These are phyloP conservation scores for Claviceps sp. DNA, from an alignment of 2,329 filamentous ascomycete species.

Conservation along the genomic window DNA sequence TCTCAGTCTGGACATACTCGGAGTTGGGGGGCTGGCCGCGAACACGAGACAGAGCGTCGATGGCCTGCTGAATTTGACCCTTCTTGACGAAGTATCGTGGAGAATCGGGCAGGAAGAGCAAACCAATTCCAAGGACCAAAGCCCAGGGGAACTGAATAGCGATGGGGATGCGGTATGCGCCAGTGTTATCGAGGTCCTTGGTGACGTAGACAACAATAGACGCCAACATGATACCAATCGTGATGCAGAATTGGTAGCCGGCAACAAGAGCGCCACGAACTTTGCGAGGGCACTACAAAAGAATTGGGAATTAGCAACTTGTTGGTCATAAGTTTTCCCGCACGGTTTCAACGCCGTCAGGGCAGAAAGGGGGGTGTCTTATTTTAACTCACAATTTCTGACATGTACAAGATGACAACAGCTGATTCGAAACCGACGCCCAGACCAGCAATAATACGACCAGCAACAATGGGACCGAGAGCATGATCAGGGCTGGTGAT, in stretches of 20 bases:
- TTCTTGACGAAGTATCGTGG: constrained; percentile 78
- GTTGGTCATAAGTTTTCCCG: background rate
- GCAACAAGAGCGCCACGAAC: constrained; percentile 68
- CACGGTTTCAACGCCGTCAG: no score
- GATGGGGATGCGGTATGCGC: constrained; percentile 71
- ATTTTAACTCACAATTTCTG: constrained; percentile 47
- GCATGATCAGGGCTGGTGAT: constrained; percentile 30
- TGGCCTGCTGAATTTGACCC: constrained; percentile 53
- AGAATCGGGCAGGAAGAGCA: constrained; percentile 70
- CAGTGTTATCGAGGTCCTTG: constrained; percentile 45
- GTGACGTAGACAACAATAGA: constrained; percentile 63
- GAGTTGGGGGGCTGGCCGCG: constrained; percentile 63
- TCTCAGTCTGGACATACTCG: constrained; percentile 63
- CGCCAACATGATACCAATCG: constrained; percentile 63
- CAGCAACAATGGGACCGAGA: constrained; percentile 52
- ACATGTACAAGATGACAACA: constrained; percentile 79
- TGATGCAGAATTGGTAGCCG: constrained; percentile 75
- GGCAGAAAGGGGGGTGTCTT: no score
- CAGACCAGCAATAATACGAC: constrained; percentile 62
- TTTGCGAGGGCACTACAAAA: constrained; percentile 42
- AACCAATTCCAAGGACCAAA: constrained; percentile 56
- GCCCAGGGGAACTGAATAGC: constrained; percentile 71
- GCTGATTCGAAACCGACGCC: constrained; percentile 73
- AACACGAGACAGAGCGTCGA: constrained; percentile 48
- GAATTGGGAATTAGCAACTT: background rate